Evolutionary conservation across 495 filamentous ascomycete genomes (phyloP).

Genomic region (Hypoxylon lienhwacheense): DNA sequence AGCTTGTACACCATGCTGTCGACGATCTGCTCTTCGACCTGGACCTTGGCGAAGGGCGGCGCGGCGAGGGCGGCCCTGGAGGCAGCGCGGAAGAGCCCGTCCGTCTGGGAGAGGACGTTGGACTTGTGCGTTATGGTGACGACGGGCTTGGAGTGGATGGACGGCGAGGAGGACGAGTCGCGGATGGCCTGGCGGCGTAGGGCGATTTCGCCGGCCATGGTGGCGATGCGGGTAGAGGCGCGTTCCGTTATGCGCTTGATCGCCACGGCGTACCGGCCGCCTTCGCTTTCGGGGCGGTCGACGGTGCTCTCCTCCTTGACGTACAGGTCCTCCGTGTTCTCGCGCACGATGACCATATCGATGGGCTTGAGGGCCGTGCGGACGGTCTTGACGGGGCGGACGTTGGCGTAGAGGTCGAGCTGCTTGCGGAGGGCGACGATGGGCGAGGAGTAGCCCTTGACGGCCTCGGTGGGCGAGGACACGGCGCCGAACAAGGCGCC

Average conservation of each 20-base stretch:
- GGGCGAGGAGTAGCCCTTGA: constrained; percentile 92
- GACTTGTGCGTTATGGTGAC: constrained; percentile 99
- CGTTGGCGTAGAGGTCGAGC: constrained; percentile 94
- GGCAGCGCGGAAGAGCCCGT: constrained; percentile 89
- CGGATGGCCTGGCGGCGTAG: constrained; percentile 82
- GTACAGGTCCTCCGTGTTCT: constrained; percentile 99
- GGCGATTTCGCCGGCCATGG: constrained; percentile 93
- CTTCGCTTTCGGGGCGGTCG: constrained; percentile 59
- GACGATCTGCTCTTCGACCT: constrained; percentile 96
- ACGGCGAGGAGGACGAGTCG: constrained; percentile 44
- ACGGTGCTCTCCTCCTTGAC: constrained; percentile 93
- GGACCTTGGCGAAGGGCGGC: constrained; percentile 59
- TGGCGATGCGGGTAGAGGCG: constrained; percentile 80
- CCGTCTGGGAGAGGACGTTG: constrained; percentile 95
- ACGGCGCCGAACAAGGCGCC: constrained; percentile 97
- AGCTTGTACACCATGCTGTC: constrained; percentile 99
- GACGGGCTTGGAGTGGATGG: constrained; percentile 67
- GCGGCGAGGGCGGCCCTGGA: constrained; percentile 69
- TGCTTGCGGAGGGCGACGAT: constrained; percentile 97
- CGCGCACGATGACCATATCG: constrained; percentile 96
- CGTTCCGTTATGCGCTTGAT: constrained; percentile 93
- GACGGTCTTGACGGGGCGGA: constrained; percentile 92
- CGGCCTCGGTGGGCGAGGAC: constrained; percentile 83
- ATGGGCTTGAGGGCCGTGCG: constrained; percentile 63
- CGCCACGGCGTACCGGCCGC: constrained; percentile 88